These are phyloP conservation scores for Xerocomus minutiporus DNA, from an alignment of 1,284 basidiomycete species.

Conservation along the genomic window DNA sequence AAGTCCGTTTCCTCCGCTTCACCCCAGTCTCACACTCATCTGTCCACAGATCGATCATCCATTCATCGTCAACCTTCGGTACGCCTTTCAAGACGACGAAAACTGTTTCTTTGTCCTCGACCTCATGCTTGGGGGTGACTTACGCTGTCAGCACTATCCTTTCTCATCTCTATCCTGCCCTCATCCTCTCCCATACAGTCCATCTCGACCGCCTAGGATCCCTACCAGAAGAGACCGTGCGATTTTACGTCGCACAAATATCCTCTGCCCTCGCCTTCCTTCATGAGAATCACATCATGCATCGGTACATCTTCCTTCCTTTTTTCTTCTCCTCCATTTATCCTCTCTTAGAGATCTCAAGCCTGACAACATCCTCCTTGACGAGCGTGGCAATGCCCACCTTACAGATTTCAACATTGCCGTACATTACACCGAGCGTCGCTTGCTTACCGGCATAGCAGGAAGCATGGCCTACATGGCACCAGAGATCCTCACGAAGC, in stretches of 20 bases:
- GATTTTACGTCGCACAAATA: constrained; percentile 89
- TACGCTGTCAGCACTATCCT: constrained; percentile 69
- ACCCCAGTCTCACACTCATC: neutral
- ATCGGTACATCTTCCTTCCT: constrained; percentile 61
- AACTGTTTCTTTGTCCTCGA: constrained; percentile 99
- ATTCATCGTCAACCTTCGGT: constrained; percentile 93
- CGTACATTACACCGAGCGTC: constrained; percentile 87
- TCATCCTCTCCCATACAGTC: constrained; percentile 48
- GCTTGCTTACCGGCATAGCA: constrained; percentile 88
- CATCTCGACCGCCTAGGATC: constrained; percentile 87
- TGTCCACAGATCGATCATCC: constrained; percentile 83
- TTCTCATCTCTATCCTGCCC: constrained; percentile 28
- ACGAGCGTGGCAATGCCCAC: constrained; percentile 93
- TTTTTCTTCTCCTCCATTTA: constrained; percentile 6
- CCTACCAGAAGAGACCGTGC: constrained; percentile 80
- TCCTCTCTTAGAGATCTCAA: constrained; percentile 74
- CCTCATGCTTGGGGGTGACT: constrained; percentile 95
- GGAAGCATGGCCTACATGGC: constrained; percentile 99
- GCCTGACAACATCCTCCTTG: constrained; percentile 96
- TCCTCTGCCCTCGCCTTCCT: constrained; percentile 88
- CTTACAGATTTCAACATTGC: constrained; percentile 99
- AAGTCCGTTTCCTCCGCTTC: constrained; percentile 47
- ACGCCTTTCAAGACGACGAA: constrained; percentile 98
- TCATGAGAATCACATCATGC: constrained; percentile 90
- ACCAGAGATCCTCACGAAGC: constrained; percentile 83